Evolutionary conservation across 108 stramenopile genomes (phyloP), one percentile per base, ranked within the genome.

Genomic region (Tribonema minus): DNA sequence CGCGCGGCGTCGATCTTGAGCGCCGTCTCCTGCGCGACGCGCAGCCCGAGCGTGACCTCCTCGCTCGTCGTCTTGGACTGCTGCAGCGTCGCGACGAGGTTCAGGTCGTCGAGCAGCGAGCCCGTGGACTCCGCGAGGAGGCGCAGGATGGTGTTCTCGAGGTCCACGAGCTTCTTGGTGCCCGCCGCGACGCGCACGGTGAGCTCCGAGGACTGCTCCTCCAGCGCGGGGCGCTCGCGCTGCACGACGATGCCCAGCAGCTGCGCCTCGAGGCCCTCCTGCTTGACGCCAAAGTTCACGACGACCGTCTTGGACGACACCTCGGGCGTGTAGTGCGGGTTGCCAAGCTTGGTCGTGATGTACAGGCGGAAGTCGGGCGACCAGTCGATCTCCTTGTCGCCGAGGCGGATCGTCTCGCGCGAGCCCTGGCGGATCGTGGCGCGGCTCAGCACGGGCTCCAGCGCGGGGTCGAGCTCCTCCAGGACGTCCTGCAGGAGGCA

Each of bases 241-340:
- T 86, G 84, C n/a, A 88, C 87, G 0, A 90, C 89, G 6, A 83
- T 86, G 23, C 86, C 87, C 31, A 90, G 82, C 29, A 90, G 81
- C 74, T 90, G 89, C 7, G 84, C 87, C 46, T 90, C 89, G 12
- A 90, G 71, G 3, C 89, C 89, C n/a, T 83, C 81, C 68, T 88
- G 78, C 67, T 88, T 89, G 61, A 90, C 88, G 63, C 86, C 70
- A 40, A 90, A 90, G 80, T 90, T 90, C 12, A 89, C 88, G 1
- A 90, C 81, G 2, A 87, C 87, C 12, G 87, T 84, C 82, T 90
- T 90, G 9, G 88, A 89, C 2, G 85, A 86, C 26, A 90, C 87
- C 72, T 90, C 89, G 1, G 89, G 89, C 2, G 89, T 89, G 63
- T 89, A 90, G 66, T 90, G 89, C 41, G 89, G 80, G 86, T 90